phyloP scores from a whole-genome alignment of 345 rosid species.

The Corchorus olitorius region DNA sequence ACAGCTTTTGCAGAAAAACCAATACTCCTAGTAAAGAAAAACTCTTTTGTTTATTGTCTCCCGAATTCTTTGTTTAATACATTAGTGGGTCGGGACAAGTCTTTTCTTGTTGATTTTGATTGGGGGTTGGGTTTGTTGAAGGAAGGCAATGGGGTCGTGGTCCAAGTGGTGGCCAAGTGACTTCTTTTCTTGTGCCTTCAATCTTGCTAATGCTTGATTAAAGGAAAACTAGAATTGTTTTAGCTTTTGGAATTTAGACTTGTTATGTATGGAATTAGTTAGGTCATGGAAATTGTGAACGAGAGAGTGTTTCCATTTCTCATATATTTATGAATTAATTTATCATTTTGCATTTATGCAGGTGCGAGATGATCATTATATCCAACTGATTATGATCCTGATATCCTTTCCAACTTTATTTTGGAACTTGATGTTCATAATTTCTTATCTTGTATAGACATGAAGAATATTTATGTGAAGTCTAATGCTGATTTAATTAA shows the following conservation, averaged over 20 bases:
- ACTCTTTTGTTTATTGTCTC: too few relatives aligned
- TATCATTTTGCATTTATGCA: slow-evolving; percentile 29
- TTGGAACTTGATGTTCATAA: background rate
- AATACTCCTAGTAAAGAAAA: too few relatives aligned
- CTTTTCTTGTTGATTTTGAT: slow-evolving; percentile 96
- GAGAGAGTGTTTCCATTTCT: slow-evolving; percentile 12
- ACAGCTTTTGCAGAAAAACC: too few relatives aligned
- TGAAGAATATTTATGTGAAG: background rate
- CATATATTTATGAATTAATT: background rate
- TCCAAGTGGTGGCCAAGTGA: slow-evolving; percentile 96
- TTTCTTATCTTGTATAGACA: background rate
- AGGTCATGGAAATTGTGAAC: background rate
- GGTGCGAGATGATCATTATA: slow-evolving; percentile 99
- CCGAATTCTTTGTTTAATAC: too few relatives aligned
- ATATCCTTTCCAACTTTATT: slow-evolving; percentile 66
- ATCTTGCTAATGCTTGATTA: background rate
- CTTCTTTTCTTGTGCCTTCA: slow-evolving; percentile 7
- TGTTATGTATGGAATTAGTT: background rate
- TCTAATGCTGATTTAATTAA: background rate
- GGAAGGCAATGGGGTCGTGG: slow-evolving; percentile 99
- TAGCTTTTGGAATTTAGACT: background rate
- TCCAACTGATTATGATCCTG: slow-evolving; percentile 99
- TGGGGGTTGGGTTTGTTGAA: slow-evolving; percentile 98
- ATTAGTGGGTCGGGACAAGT: too few relatives aligned
- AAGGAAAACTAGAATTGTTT: background rate